Base-by-base conservation (phyloP, 768 basidiomycete genomes). In the Calocera viscosa region DNA sequence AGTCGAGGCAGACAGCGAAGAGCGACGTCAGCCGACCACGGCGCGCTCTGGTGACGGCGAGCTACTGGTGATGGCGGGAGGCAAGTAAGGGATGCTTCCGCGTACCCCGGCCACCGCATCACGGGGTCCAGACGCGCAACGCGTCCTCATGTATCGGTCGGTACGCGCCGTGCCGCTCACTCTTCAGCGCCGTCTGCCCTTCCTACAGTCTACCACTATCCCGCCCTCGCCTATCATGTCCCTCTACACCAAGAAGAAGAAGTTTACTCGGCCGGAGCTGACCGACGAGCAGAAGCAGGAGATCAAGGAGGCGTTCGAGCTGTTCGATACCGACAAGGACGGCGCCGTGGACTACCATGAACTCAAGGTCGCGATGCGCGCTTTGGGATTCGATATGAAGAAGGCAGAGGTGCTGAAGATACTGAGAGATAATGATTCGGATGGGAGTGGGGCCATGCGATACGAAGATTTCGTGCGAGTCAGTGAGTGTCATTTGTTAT, bases 311-410 rank as follows among this genome's bases (percentile, higher is more conserved):
- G 96, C 96, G 0, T 99, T 99, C 73, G 95, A 98, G 77, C 86
- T 99, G 66, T 99, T 99, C 75, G 96, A 99, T 78, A 91, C 94
- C 49, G 96, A 99, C 82, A 96, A 97, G 80, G 96, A 99, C 74
- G 91, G 91, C 35, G 86, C 83, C 64, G 81, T 98, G 67, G 96
- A 97, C 78, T 98, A 98, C 78, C 96, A 99, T 78, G 96, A 99
- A 75, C 83, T 98, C 72, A 99, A 98, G 77, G 96, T 99, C 73
- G 94, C 95, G 64, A 94, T 99, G 91, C 84, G 96, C 49, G 96
- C 96, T 1, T 79, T 99, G 67, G 96, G 96, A 1, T 98, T 98
- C 75, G 96, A 98, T 76, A 76, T 96, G 79, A 98, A 98, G 82
- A 99, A 98, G 79, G 92, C 92, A 0, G 96, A 99, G 76, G 94